Evolutionary conservation across 2,329 filamentous ascomycete species (phyloP), one percentile per base, ranked within the genome.

Genomic region (Colletotrichum higginsianum): DNA sequence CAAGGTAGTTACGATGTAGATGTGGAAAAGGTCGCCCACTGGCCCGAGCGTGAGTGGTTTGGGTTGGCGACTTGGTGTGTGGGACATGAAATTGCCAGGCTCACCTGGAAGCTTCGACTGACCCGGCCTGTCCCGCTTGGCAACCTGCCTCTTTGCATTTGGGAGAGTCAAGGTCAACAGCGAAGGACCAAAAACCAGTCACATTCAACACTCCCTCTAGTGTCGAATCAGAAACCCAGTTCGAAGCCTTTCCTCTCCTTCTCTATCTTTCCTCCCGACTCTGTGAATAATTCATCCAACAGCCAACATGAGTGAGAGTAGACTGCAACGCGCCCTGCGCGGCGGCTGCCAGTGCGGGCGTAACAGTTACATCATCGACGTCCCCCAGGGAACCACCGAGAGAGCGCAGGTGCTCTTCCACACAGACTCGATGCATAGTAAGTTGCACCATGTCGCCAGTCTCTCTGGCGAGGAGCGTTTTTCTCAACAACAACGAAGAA

Each of bases 311-410:
- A 69, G 60, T n/a, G 60, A 40, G 16, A 40, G 47, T 9, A 85
- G 79, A 77, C 79, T 81, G 61, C 78, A 82, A 68, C 84, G 88
- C 72, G 87, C 87, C 49, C 87, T 97, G 68, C 90, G 88, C 74
- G 95, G 95, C 77, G 89, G 91, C 74, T 98, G 95, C 84, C 91
- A 92, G 64, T 98, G 95, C 81, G 94, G 95, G 68, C 90, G 95
- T 73, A 97, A 96, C 78, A 88, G 91, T 78, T 98, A 97, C 83
- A 86, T 91, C 69, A 90, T 98, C 75, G 83, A 89, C 56, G 86
- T 96, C 30, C 94, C 94, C 1, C 80, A 85, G 23, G 82, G 86
- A 75, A 84, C 88, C 50, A 82, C 84, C 49, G 84, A 90, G 44
- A 82, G 87, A 61, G 90, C 91, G 18, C 87, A 91, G 75, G 90